Conservation (phyloP, 768 basidiomycete species). For the Russula foetens region DNA sequence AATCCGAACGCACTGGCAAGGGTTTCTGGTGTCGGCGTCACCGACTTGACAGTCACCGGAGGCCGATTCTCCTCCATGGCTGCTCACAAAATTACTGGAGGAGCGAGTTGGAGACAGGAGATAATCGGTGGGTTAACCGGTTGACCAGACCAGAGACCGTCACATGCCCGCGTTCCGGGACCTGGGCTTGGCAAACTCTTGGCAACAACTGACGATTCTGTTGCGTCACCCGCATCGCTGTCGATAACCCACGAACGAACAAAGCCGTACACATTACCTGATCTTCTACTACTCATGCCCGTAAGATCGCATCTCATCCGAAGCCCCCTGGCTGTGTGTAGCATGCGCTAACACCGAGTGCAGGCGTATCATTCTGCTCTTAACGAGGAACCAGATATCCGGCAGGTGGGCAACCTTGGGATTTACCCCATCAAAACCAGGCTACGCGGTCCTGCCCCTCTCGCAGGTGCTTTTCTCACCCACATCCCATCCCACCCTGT, state of each 20-base stretch:
- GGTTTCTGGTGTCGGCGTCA: conserved; percentile 59
- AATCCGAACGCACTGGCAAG: conserved; percentile 54
- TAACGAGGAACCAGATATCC: conserved; percentile 75
- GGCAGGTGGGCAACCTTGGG: conserved; percentile 83
- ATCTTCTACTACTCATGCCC: conserved; percentile 18
- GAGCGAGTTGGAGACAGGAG: not conserved
- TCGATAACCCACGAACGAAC: not conserved
- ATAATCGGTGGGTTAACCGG: too few relatives aligned
- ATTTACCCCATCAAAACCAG: conserved; percentile 87
- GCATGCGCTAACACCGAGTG: not conserved
- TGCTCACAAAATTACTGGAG: not conserved
- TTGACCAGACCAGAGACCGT: too few relatives aligned
- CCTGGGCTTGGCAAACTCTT: too few relatives aligned
- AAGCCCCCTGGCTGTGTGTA: not conserved
- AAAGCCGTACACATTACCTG: not conserved
- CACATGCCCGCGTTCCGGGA: too few relatives aligned
- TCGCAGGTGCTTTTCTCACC: conserved; percentile 38
- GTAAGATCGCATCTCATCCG: conserved; percentile 17
- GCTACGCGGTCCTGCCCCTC: conserved; percentile 86
- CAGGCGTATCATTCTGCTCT: conserved; percentile 96
- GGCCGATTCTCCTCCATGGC: conserved; percentile 36
- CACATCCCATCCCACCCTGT: conserved; percentile 6
- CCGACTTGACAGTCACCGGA: conserved; percentile 37
- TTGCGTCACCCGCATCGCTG: not conserved
- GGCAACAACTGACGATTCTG: too few relatives aligned